Evolutionary conservation across 768 basidiomycete genomes (phyloP), one percentile per base, ranked within the genome.

Genomic region (Suillus discolor): DNA sequence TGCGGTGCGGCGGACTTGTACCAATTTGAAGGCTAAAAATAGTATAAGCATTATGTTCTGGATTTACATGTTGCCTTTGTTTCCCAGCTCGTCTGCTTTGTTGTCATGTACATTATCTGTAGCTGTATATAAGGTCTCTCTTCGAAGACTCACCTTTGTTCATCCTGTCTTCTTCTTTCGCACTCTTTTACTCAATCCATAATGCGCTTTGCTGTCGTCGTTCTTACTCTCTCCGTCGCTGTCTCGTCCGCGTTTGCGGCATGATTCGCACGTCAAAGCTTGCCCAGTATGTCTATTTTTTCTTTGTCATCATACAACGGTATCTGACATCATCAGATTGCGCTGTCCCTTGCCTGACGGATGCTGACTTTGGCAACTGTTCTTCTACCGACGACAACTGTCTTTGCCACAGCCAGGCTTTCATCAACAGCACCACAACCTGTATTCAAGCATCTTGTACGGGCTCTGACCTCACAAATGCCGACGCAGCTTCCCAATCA

Each of bases 371-470:
- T 23, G 84, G 78, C 51, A 69, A 67, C 65, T 93, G 91, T 78
- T 16, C 62, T 16, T 11, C 73, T 4, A 75, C 74, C n/a, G 86
- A 92, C 77, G 78, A 83, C 71, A 67, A 69, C 34, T 93, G 92
- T 70, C 77, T 89, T 38, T 91, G 90, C 82, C 75, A 77, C 6
- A 79, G 77, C 72, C 0, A 69, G 23, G n/a, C 64, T 1, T 91
- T 89, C 71, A 69, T 89, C 66, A 57, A 64, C 45, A 72, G 73
- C 62, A 81, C 82, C 57, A 84, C 85, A 44, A 1, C 69, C 0
- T 91, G 89, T 76, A 83, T 90, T 66, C 25, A 73, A 60, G 44
- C 59, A 5, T 68, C 75, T n/a, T 91, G 90, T 79, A 66, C 68
- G 0, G 83, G 81, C 57, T 45, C 42, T 13, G 87, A 89, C 71